Conservation (phyloP, 306 rosid species). For the Prunus mongolica region DNA sequence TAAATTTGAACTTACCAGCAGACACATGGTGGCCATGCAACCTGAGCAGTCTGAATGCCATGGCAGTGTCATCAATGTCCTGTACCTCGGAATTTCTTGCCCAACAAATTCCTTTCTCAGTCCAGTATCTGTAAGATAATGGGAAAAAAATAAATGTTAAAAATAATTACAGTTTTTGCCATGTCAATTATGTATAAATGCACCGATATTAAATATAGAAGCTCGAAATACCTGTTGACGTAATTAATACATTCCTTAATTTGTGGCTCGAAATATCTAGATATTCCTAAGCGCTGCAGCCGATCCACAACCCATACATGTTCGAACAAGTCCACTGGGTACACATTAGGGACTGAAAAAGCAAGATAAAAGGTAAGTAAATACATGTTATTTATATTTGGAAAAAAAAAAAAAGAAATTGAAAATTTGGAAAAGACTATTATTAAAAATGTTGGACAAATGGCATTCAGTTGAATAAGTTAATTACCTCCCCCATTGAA, state of each 20-base stretch:
- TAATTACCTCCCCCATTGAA: conserved; percentile 89
- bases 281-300: conserved; percentile 77
- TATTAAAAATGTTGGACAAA: neutral
- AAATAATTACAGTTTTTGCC: no score
- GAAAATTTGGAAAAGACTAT: no score
- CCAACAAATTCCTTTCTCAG: conserved; percentile 77
- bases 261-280: conserved; percentile 55
- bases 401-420: no score
- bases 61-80: conserved; percentile 83
- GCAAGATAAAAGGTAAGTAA: neutral
- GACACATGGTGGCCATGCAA: conserved; percentile 64
- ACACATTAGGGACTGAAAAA: conserved; percentile 68
- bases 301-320: conserved; percentile 82
- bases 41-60: conserved; percentile 79
- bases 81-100: conserved; percentile 68
- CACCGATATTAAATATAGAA: neutral
- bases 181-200: no score
- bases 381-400: neutral
- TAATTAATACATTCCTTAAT: conserved; percentile 56
- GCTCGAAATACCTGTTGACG: conserved; percentile 45
- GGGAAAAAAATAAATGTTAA: neutral
- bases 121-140: conserved; percentile 52
- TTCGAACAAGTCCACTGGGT: conserved; percentile 87
- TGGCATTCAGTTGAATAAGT: neutral
- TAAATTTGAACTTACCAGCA: conserved; percentile 33